Evolutionary conservation across 139 green algal species (phyloP).

Genomic region (Chlorella sp.): DNA sequence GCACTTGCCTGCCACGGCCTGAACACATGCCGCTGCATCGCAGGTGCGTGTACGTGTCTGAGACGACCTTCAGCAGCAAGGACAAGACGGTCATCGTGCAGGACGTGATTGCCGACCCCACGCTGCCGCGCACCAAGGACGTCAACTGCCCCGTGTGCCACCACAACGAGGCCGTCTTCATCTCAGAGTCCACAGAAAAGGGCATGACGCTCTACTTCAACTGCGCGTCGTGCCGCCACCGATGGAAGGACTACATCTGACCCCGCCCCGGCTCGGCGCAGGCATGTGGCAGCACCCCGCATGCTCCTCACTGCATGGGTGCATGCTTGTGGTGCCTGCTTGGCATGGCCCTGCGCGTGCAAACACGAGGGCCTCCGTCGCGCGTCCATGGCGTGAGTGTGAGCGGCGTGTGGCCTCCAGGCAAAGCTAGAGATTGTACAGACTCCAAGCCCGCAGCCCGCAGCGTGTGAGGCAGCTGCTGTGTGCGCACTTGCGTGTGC

Average conservation of each 20-base stretch:
- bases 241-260: constrained; percentile 77
- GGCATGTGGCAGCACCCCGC: background rate
- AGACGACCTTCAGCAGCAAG: constrained; percentile 69
- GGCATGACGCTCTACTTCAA: constrained; percentile 89
- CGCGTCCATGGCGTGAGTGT: too few relatives aligned
- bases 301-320: background rate
- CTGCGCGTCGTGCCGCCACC: constrained; percentile 56
- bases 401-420: too few relatives aligned
- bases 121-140: constrained; percentile 79
- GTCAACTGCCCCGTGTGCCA: constrained; percentile 69
- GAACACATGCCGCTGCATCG: background rate
- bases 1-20: background rate
- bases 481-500: too few relatives aligned
- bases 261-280: background rate
- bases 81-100: constrained; percentile 74
- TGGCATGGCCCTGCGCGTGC: background rate
- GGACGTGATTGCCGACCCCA: constrained; percentile 83
- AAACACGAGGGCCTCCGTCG: too few relatives aligned
- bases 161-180: constrained; percentile 86
- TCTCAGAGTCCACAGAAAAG: constrained; percentile 67
- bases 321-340: background rate
- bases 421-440: too few relatives aligned
- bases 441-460: too few relatives aligned
- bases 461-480: too few relatives aligned
- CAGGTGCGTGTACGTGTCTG: constrained; percentile 66